These are phyloP conservation scores for Geotrichum histeridarum DNA, from an alignment of 1,139 yeast species.

Conservation along the genomic window DNA sequence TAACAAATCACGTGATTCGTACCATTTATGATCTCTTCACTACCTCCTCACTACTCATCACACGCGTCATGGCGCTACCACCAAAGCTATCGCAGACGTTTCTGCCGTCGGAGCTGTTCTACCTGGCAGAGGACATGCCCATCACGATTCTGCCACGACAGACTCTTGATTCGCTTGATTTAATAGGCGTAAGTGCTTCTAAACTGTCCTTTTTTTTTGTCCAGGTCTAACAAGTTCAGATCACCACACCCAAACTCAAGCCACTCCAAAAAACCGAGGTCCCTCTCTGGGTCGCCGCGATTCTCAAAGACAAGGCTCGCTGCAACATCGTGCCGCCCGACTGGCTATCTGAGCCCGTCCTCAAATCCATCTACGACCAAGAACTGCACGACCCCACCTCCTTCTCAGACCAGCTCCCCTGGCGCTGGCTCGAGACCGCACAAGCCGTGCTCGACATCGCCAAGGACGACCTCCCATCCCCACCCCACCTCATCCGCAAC, in stretches of 20 bases:
- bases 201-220: too few species aligned
- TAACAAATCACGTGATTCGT: too few species aligned
- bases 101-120: conserved; percentile 73
- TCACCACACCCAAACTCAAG: conserved; percentile 46
- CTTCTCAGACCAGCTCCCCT: conserved; percentile 65
- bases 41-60: too few species aligned
- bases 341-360: conserved; percentile 65
- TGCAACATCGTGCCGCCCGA: conserved; percentile 82
- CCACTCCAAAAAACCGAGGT: conserved; percentile 69
- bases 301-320: conserved; percentile 76
- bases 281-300: conserved; percentile 84
- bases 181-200: conserved; percentile 52
- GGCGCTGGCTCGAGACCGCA: conserved; percentile 82
- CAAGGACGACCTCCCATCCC: conserved; percentile 67
- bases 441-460: conserved; percentile 63
- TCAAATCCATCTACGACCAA: conserved; percentile 59
- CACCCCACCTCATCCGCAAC: conserved; percentile 59
- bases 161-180: conserved; percentile 55
- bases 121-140: conserved; percentile 74
- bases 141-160: conserved; percentile 73
- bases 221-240: conserved; percentile 26
- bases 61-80: conserved; percentile 58
- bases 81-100: conserved; percentile 51
- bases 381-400: conserved; percentile 55
- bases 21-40: too few species aligned